A percentile compares a stretch with the other conserved stretches of the same genome.
These are phyloP conservation scores for Volvariella volvacea DNA, from an alignment of 1,284 basidiomycete genomes.

Conservation along the genomic window DNA sequence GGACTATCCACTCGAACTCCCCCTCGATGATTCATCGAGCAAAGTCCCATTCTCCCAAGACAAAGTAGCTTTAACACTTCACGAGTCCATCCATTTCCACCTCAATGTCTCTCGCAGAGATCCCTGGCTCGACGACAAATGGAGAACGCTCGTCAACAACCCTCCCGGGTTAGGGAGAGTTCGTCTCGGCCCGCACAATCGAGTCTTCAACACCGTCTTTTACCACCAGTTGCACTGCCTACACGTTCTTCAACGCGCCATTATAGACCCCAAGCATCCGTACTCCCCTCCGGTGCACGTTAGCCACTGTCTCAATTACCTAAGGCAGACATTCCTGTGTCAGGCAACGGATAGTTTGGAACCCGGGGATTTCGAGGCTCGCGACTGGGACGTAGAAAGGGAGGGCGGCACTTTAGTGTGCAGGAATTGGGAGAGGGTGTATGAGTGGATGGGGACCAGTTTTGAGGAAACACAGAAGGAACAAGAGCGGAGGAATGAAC, in stretches of 20 bases:
- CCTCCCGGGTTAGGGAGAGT: neutral
- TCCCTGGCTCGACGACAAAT: neutral
- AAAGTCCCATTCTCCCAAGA: neutral
- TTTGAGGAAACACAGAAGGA: neutral
- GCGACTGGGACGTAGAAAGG: neutral
- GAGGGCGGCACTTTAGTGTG: neutral
- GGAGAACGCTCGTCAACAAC: neutral
- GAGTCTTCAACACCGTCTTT: neutral
- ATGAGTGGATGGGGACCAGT: neutral
- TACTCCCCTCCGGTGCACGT: neutral
- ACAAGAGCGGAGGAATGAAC: neutral
- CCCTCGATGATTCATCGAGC: neutral
- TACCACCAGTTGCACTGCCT: conserved; percentile 1
- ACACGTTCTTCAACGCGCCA: neutral
- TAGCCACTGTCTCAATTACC: neutral
- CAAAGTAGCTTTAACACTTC: neutral
- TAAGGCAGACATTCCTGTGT: neutral
- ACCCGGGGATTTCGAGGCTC: neutral
- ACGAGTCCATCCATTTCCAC: neutral
- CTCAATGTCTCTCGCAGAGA: neutral
- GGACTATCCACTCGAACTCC: neutral
- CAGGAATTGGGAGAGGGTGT: neutral
- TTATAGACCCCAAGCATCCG: neutral
- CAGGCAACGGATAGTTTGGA: neutral
- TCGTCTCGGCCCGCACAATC: neutral